Evolutionary conservation across 2,329 filamentous ascomycete species (phyloP).

Genomic region (Neurospora sp.): DNA sequence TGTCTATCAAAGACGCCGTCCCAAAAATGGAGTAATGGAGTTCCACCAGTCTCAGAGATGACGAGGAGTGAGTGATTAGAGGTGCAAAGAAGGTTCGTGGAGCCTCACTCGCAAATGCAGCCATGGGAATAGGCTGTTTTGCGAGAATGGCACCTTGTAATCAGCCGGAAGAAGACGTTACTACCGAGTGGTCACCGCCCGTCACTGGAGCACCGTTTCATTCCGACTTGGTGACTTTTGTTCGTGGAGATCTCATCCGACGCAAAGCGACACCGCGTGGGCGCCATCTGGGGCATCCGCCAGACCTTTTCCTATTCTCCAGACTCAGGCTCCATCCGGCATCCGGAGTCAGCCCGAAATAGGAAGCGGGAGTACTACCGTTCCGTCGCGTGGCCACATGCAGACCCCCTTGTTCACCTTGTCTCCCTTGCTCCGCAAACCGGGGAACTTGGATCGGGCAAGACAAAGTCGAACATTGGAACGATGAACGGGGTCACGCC

Average conservation of each 20-base stretch:
- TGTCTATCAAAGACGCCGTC: too few species aligned
- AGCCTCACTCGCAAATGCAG: too few species aligned
- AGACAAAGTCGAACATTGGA: background rate
- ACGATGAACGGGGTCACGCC: background rate
- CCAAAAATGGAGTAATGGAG: too few species aligned
- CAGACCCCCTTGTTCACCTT: background rate
- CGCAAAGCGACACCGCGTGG: background rate
- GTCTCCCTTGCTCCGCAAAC: background rate
- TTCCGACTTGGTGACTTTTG: background rate
- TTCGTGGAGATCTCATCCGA: background rate
- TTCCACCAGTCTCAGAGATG: too few species aligned
- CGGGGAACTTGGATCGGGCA: background rate
- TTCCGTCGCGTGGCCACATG: background rate
- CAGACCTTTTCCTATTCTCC: accelerated
- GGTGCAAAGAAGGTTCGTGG: background rate
- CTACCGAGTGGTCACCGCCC: background rate
- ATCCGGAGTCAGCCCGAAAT: background rate
- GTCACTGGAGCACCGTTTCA: background rate
- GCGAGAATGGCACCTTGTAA: background rate
- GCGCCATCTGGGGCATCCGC: too few species aligned
- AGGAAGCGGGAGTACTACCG: background rate
- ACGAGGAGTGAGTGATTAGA: too few species aligned
- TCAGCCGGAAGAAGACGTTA: background rate
- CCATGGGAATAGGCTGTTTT: background rate
- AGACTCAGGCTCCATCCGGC: background rate